Conservation (phyloP, 2,329 filamentous ascomycete genomes). For the Fusarium sp. region DNA sequence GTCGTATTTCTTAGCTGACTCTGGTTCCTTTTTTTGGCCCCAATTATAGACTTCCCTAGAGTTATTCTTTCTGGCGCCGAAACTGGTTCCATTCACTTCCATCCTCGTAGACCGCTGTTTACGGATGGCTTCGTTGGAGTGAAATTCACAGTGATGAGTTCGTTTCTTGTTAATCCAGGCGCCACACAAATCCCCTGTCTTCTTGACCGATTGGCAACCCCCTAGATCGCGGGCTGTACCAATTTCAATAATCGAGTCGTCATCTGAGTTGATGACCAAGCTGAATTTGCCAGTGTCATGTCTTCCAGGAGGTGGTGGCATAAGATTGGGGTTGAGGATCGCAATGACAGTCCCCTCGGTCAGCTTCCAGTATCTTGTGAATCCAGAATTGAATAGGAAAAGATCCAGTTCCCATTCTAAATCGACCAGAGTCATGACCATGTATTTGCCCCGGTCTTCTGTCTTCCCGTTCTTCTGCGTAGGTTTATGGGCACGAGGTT, state of each 20-base stretch:
- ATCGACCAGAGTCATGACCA: conserved; percentile 90
- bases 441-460: conserved; percentile 84
- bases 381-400: conserved; percentile 92
- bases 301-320: conserved; percentile 85
- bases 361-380: conserved; percentile 95
- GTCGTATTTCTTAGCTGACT: conserved; percentile 64
- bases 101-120: conserved; percentile 77
- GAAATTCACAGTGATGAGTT: conserved; percentile 93
- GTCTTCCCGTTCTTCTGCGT: conserved; percentile 62
- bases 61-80: conserved; percentile 54
- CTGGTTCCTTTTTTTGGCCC: conserved; percentile 37
- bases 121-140: conserved; percentile 85
- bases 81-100: conserved; percentile 82
- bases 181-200: conserved; percentile 85
- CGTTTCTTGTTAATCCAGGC: conserved; percentile 90
- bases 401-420: conserved; percentile 92
- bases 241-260: conserved; percentile 91
- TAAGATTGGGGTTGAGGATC: conserved; percentile 90
- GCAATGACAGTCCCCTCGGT: conserved; percentile 91
- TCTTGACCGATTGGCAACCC: conserved; percentile 88
- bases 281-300: conserved; percentile 88
- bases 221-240: conserved; percentile 88
- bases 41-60: conserved; percentile 46
- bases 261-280: conserved; percentile 86
- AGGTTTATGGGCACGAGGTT: conserved; percentile 75